Percentiles rank a stretch among this genome's conserved stretches.
These are phyloP conservation scores for Rubia peregrina DNA, from an alignment of 305 asterid genomes.

Conservation along the genomic window DNA sequence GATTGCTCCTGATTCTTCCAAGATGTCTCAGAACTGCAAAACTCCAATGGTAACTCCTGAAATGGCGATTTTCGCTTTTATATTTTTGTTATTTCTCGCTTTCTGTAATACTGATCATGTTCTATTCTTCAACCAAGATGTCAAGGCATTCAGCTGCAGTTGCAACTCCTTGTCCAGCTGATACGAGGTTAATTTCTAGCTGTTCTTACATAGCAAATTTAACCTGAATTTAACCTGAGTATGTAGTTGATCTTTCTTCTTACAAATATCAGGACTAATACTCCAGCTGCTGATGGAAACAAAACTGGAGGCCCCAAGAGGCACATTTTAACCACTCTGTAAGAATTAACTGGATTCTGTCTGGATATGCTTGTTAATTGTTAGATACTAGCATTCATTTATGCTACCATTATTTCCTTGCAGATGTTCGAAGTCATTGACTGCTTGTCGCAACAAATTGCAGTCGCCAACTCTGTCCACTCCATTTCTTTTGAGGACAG, in stretches of 20 bases:
- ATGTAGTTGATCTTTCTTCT: not conserved
- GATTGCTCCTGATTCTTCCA: constrained; percentile 9
- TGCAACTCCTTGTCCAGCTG: constrained; percentile 43
- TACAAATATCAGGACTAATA: constrained; percentile 40
- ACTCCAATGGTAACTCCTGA: constrained; percentile 35
- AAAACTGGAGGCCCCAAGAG: constrained; percentile 64
- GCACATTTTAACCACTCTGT: constrained; percentile 72
- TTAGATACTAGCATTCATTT: not conserved
- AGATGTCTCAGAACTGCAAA: constrained; percentile 13
- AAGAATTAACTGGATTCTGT: constrained; percentile 21
- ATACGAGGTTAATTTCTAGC: constrained; percentile 34
- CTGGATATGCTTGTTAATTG: not conserved
- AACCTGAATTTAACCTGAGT: too few species aligned
- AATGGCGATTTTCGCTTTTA: constrained; percentile 26
- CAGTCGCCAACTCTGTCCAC: constrained; percentile 65
- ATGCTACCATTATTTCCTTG: not conserved
- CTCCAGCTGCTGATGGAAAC: constrained; percentile 46
- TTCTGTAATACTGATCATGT: not conserved
- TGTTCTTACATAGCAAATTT: too few species aligned
- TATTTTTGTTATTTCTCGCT: not conserved
- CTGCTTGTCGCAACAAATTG: constrained; percentile 56
- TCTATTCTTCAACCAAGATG: constrained; percentile 22
- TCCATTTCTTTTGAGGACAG: constrained; percentile 69
- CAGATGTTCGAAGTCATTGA: constrained; percentile 69
- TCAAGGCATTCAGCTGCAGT: constrained; percentile 29